Base-by-base conservation (phyloP, 768 basidiomycete species). In the Nidularia pulvinata region DNA sequence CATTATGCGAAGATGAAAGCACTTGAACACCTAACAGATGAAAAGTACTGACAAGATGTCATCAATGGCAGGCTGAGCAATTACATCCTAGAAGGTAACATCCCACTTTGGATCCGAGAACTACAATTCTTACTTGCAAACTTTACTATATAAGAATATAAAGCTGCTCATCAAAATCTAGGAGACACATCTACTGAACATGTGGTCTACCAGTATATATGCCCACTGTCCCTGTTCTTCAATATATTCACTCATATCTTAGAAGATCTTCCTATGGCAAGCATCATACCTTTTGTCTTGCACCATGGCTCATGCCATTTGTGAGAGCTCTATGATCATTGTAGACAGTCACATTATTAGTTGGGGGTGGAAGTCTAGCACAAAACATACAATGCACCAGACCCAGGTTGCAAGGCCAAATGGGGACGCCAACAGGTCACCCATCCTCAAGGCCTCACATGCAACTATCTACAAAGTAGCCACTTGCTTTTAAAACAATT, bases 1-100 rank as follows among this genome's bases (percentile, higher is more conserved):
- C 52, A 62, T 45, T 67, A 69, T 53, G 48, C 59, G 13, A 64
- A 73, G 3, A 61, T 71, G 65, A 56, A 66, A 11, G 65, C 71
- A 0, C 59, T 79, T 2, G 54, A 61, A 37, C 52, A 51, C 5
- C 56, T 79, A 10, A 65, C 61, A 1, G 52, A 54, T 3, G 60
- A 61, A 0, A 45, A 55, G 13, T 75, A 69, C 35, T 56, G 69
- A 39, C 67, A 74, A 48, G 76, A 78, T 55, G 67, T 74, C 22
- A 71, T 78, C 32, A 71, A 68, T 42, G 68, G 67, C 2, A 67
- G 71, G 43, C 53, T 79, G 16, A 60, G 57, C 1, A 36, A 52
- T 7, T 71, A 71, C 62, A 70, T 76, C 10, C 34, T 67, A 1
- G 43, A 57, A 16, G 69, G 73, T 25, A 54, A 37, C 6, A 37